Percentiles rank a stretch among this genome's conserved stretches.
Conservation (phyloP, 192 early-diverging fungal genomes). For the Allomyces javanicus region DNA sequence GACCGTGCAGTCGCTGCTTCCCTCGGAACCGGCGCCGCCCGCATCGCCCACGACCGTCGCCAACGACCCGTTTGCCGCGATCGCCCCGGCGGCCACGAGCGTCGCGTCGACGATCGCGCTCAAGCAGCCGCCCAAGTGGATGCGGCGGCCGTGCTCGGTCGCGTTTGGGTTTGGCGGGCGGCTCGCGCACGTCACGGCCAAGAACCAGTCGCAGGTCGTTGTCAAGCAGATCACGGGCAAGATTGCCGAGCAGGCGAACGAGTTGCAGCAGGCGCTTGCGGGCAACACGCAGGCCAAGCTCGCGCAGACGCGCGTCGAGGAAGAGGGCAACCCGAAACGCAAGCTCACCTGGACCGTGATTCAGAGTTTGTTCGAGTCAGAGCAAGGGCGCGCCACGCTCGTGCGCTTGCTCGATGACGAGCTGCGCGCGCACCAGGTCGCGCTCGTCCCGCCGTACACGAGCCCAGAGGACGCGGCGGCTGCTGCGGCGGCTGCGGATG, state of each 20-base stretch:
- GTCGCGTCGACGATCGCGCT: constrained; percentile 32
- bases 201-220: constrained; percentile 30
- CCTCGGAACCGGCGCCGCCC: constrained; percentile 14
- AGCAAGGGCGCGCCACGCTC: constrained; percentile 56
- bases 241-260: constrained; percentile 40
- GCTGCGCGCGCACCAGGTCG: constrained; percentile 57
- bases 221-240: constrained; percentile 49
- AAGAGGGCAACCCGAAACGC: constrained; percentile 16
- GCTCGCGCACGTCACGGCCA: constrained; percentile 33
- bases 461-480: neutral
- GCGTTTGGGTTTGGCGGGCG: constrained; percentile 82
- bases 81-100: constrained; percentile 10
- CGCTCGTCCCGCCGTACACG: constrained; percentile 32
- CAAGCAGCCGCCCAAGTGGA: constrained; percentile 85
- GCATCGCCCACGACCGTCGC: constrained; percentile 30
- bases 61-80: constrained; percentile 61
- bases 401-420: constrained; percentile 60
- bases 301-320: constrained; percentile 15
- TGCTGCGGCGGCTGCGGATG: constrained; percentile 3
- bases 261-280: constrained; percentile 51
- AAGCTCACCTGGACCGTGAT: constrained; percentile 8
- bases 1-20: constrained; percentile 59
- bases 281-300: constrained; percentile 26
- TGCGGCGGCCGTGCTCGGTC: constrained; percentile 65
- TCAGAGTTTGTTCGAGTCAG: constrained; percentile 16